phyloP scores from a whole-genome alignment of 2,329 filamentous ascomycete genomes.

The Microsporum audouinii region DNA sequence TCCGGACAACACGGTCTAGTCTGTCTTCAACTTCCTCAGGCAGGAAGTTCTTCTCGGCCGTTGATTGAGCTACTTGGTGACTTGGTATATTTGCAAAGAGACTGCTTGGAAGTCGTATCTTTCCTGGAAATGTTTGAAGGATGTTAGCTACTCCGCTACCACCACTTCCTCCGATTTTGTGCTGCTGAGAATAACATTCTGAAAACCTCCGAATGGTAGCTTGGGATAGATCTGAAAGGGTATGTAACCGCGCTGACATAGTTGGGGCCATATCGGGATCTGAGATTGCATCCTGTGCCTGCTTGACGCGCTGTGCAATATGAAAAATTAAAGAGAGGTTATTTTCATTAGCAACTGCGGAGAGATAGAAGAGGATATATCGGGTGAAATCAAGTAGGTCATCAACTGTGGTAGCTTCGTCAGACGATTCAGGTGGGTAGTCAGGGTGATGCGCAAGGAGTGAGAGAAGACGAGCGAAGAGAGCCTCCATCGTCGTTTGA shows the following conservation, averaged over 20 bases:
- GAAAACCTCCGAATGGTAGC: slow-evolving; percentile 74
- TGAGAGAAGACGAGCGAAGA: slow-evolving; percentile 72
- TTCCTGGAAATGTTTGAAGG: slow-evolving; percentile 70
- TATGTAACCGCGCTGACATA: slow-evolving; percentile 52
- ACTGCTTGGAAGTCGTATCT: slow-evolving; percentile 66
- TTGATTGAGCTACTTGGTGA: slow-evolving; percentile 68
- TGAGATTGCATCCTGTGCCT: slow-evolving; percentile 67
- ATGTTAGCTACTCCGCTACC: slow-evolving; percentile 34
- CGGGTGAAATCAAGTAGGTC: slow-evolving; percentile 67
- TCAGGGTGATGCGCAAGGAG: slow-evolving; percentile 90
- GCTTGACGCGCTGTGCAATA: slow-evolving; percentile 85
- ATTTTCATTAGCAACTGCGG: slow-evolving; percentile 67
- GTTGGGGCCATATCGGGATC: slow-evolving; percentile 30
- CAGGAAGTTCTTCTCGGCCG: slow-evolving; percentile 75
- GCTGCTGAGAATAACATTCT: slow-evolving; percentile 66
- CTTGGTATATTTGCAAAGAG: slow-evolving; percentile 65
- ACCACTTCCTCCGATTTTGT: slow-evolving; percentile 32
- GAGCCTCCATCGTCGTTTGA: slow-evolving; percentile 58
- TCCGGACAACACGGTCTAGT: slow-evolving; percentile 66
- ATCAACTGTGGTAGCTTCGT: slow-evolving; percentile 39
- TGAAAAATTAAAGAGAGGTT: slow-evolving; percentile 85
- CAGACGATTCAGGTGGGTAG: slow-evolving; percentile 41
- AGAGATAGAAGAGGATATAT: slow-evolving; percentile 84
- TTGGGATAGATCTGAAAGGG: slow-evolving; percentile 77
- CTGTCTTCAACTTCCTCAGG: slow-evolving; percentile 64